Evolutionary conservation across 441 rosid species (phyloP).

Genomic region (Erodium trifolium): DNA sequence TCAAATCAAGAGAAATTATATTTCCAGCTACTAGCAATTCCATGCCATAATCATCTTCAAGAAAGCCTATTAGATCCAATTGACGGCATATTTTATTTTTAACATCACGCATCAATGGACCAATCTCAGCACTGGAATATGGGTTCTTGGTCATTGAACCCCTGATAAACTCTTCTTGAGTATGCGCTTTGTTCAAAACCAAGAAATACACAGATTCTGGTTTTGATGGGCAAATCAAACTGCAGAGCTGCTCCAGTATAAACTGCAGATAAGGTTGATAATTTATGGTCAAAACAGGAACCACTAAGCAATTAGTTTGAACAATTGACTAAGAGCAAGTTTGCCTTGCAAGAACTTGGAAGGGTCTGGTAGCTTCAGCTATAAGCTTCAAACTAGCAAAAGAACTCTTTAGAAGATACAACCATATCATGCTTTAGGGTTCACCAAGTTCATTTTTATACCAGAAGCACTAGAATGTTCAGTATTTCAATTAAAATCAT

Average conservation of each 20-base stretch:
- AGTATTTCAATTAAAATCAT: constrained; percentile 6
- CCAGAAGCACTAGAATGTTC: constrained; percentile 1
- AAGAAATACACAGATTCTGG: constrained; percentile 81
- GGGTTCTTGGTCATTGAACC: constrained; percentile 99
- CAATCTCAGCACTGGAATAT: constrained; percentile 96
- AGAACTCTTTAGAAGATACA: constrained; percentile 2
- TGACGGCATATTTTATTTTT: constrained; percentile 98
- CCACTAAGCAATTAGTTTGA: neutral
- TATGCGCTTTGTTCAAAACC: constrained; percentile 95
- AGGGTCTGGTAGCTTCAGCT: neutral
- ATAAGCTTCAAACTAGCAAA: neutral
- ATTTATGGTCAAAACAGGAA: constrained; percentile 17
- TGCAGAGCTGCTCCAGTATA: constrained; percentile 98
- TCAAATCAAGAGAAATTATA: constrained; percentile 97
- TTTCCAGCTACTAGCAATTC: constrained; percentile 98
- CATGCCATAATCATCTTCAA: constrained; percentile 99
- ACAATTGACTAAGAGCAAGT: neutral
- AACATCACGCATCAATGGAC: constrained; percentile 99
- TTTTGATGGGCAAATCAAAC: constrained; percentile 98
- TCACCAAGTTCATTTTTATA: neutral
- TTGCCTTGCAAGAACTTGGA: neutral
- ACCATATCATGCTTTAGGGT: neutral
- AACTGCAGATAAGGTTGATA: constrained; percentile 60
- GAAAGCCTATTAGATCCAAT: constrained; percentile 78
- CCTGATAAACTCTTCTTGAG: constrained; percentile 98